Evolutionary conservation across 306 rosid genomes (phyloP), one percentile per base, ranked within the genome.

Genomic region (Macrotyloma uniflorum): DNA sequence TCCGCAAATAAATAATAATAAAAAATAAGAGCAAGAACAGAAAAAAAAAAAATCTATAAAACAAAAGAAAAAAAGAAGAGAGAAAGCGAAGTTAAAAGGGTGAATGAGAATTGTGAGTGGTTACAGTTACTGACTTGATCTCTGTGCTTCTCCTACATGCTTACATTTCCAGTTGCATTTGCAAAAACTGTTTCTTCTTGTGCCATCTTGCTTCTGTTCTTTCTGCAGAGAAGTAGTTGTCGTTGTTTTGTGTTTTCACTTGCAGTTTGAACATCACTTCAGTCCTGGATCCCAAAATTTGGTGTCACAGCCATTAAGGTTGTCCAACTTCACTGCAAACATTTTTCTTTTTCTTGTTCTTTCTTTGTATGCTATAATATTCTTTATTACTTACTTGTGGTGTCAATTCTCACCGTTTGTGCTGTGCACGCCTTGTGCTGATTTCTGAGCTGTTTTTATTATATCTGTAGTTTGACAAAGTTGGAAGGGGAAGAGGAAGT

Each of bases 391-490:
- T 62, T 62, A 12, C 45, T 20, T 28, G 36, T 40, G n/a, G 16
- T 66, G 33, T 66, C 42, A 33, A 54, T 50, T 75, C 28, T 36
- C 77, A 7, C 15, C 38, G 68, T 38, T 72, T 77, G 74, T 28
- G 73, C 65, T 64, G 57, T 24, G 75, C 61, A 68, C 72, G 78
- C 51, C 24, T 8, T 7, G 61, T 67, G 55, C 80, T 86, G 77
- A 43, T 83, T 74, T 35, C 64, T 83, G 74, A 47, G 75, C 5
- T 10, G 40, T 47, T 70, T 18, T 70, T 47, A n/a, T 35, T 30
- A 28, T 51, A 13, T 83, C 72, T 83, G 72, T 53, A 76, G 93
- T 63, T 78, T 78, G 85, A 49, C 43, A 49, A 42, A 77, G 77
- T 74, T 81, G 20, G 40, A 33, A 67, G 75, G 18, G 75, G 19